Evolutionary conservation across 345 rosid genomes (phyloP), one percentile per base, ranked within the genome.

Genomic region (Euclidium syriacum): DNA sequence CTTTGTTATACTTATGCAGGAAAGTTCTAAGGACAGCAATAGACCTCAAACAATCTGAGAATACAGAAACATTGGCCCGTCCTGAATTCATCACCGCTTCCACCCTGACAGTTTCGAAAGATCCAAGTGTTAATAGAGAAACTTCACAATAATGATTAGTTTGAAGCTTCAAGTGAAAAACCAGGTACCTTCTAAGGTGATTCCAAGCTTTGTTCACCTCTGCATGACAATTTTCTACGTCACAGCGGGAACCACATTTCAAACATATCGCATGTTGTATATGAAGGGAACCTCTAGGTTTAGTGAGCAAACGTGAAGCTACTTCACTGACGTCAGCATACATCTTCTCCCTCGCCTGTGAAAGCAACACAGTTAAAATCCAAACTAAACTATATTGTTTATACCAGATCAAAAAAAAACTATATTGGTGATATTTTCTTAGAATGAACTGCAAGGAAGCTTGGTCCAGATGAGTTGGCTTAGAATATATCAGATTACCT

Each of bases 1-100:
- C 58, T 73, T 81, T 86, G 81, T 81, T 90, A 65, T 77, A 80
- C 46, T 80, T 75, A 80, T 90, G 89, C 67, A 83, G 62, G 38
- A 52, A 58, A 62, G 80, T 79, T 74, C 79, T 83, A 26, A 91
- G 73, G 59, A 72, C 62, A 7, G 64, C 64, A 46, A 81, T 76
- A 48, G 91, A 83, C 60, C 77, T 77, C 56, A 65, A 77, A 27
- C 85, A 86, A 70, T 78, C 80, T 61, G 74, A 62, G 59, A 88
- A 62, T 23, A 48, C 29, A 52, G 64, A 24, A 48, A 58, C 43
- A 42, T 78, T 68, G 29, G 76, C 65, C 67, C 60, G 72, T 48
- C 73, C 70, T 32, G 76, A 59, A 46, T 29, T 58, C 42, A 73
- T 65, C 61, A 79, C 70, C 63, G 79, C 85, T 64, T 67, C 80